Base-by-base conservation (phyloP, 1,284 basidiomycete species). In the Apiotrichum montevideense region DNA sequence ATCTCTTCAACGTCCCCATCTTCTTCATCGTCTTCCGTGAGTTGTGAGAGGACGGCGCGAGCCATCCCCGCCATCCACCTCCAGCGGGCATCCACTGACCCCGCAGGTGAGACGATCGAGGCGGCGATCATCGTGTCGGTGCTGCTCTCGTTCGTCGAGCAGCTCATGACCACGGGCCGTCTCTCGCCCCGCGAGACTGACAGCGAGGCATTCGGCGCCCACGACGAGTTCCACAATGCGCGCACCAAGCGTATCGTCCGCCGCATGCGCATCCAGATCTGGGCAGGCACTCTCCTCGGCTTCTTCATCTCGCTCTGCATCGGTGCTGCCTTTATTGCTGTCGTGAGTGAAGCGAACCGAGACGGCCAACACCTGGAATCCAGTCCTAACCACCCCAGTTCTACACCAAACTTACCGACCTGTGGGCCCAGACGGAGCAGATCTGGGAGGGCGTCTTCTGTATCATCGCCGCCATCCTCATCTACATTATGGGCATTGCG, bases 401-500 rank as follows among this genome's bases (percentile, higher is more conserved):
- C 70, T 80, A 80, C 71, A 80, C 79, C 56, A 79, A 80, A 54
- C 71, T 82, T 41, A 75, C 71, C 54, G 78, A 83, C 63, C 71
- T 83, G 2, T 83, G 81, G 77, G 76, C 73, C 48, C 64, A 74
- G 50, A 69, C 75, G 7, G 76, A 78, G 62, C 66, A 73, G 54
- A 62, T 78, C 48, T 79, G 75, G 76, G 73, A 80, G 85, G 89
- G 87, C 47, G 81, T 87, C 63, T 95, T 95, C 75, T 80, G 85
- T 61, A 74, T 94, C 55, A 81, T 96, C 63, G 92, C 92, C 0
- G 76, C 84, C 7, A 60, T 90, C 66, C 84, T 95, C 82, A 93
- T 96, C 66, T 85, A 86, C 67, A 74, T 84, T 63, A 89, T 90
- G 86, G 87, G 86, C 11, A 70, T 88, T 41, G 84, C 85, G 14